These are phyloP conservation scores for Leccinum huronense DNA, from an alignment of 1,284 basidiomycete genomes.

Conservation along the genomic window DNA sequence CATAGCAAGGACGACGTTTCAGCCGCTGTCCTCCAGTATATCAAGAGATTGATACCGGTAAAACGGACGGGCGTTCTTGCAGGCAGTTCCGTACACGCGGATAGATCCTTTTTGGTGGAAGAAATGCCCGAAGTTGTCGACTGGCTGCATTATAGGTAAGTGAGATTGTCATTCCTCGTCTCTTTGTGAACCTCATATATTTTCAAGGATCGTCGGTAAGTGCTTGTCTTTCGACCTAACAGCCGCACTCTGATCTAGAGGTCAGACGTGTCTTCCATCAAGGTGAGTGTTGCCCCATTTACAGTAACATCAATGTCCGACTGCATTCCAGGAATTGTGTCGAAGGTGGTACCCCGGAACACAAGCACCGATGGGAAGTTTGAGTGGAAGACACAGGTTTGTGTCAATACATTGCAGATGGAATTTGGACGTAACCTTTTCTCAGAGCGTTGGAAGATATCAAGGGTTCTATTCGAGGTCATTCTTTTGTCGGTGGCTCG, in stretches of 20 bases:
- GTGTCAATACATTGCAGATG: slow-evolving; percentile 30
- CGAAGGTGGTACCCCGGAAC: slow-evolving; percentile 66
- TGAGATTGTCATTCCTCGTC: neutral
- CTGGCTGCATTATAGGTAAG: slow-evolving; percentile 77
- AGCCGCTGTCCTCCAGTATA: slow-evolving; percentile 60
- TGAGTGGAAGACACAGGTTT: slow-evolving; percentile 34
- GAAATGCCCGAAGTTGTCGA: slow-evolving; percentile 76
- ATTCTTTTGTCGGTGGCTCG: neutral
- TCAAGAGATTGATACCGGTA: slow-evolving; percentile 72
- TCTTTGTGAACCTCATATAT: slow-evolving; percentile 3
- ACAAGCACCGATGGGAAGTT: slow-evolving; percentile 16
- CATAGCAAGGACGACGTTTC: slow-evolving; percentile 56
- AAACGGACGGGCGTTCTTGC: slow-evolving; percentile 65
- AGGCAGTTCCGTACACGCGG: slow-evolving; percentile 80
- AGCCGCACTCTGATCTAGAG: neutral
- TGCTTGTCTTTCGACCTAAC: slow-evolving; percentile 12
- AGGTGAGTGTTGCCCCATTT: slow-evolving; percentile 42
- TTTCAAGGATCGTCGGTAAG: slow-evolving; percentile 58
- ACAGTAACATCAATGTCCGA: neutral
- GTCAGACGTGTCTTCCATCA: slow-evolving; percentile 77
- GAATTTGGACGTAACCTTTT: slow-evolving; percentile 4
- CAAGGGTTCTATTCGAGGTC: slow-evolving; percentile 68
- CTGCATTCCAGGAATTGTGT: slow-evolving; percentile 56
- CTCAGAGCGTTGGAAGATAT: slow-evolving; percentile 78
- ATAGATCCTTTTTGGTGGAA: slow-evolving; percentile 66